These are phyloP conservation scores for Rhododendron mucronatum DNA, from an alignment of 148 eudicot genomes.

Conservation along the genomic window DNA sequence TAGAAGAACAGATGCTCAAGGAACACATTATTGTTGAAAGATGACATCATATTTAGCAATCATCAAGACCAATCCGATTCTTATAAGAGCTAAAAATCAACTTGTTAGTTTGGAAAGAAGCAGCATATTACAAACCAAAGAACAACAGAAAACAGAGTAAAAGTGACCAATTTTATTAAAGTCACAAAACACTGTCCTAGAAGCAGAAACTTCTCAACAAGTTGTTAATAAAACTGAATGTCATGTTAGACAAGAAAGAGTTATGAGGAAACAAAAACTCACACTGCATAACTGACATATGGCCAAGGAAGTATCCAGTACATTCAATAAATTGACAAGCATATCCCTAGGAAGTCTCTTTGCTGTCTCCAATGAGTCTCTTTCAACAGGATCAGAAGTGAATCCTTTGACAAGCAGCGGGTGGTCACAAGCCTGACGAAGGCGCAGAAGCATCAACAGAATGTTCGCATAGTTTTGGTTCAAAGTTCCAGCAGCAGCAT, in stretches of 20 bases:
- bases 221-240: neutral
- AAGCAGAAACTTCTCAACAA: neutral
- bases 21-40: neutral
- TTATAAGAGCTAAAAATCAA: neutral
- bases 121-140: neutral
- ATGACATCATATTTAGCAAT: neutral
- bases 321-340: slow-evolving; percentile 44
- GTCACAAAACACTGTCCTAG: neutral
- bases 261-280: slow-evolving; percentile 27
- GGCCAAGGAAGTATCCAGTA: slow-evolving; percentile 51
- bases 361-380: slow-evolving; percentile 49
- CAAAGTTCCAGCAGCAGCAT: slow-evolving; percentile 95
- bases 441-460: slow-evolving; percentile 90
- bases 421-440: slow-evolving; percentile 99
- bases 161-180: neutral
- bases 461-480: slow-evolving; percentile 96
- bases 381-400: slow-evolving; percentile 48
- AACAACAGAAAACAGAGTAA: neutral
- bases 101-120: neutral
- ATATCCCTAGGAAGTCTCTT: slow-evolving; percentile 54
- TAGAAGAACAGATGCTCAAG: neutral
- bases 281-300: slow-evolving; percentile 71
- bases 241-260: neutral
- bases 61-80: neutral
- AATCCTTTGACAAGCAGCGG: slow-evolving; percentile 87